Conservation (phyloP, 805 yeast species). For the Priceomyces carsonii region DNA sequence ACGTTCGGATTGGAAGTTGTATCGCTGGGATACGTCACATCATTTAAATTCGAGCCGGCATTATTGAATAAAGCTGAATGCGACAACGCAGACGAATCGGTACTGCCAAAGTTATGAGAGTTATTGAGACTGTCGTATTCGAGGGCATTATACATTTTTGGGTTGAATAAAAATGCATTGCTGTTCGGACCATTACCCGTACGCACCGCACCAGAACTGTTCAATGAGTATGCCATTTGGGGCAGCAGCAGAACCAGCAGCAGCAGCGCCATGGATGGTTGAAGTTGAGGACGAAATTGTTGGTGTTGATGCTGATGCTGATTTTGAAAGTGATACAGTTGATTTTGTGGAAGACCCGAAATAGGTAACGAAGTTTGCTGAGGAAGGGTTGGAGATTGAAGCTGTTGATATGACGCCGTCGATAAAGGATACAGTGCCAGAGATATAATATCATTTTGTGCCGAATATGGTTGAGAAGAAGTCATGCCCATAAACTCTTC, state of each 20-base stretch:
- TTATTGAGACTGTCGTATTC: slow-evolving; percentile 2
- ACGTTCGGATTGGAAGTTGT: no score
- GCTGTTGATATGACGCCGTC: no score
- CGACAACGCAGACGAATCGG: slow-evolving; percentile 7
- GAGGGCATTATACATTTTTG: slow-evolving; percentile 3
- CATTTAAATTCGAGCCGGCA: no score
- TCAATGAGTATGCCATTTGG: slow-evolving; percentile 1
- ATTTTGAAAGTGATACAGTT: no score
- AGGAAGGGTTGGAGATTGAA: no score
- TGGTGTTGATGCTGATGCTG: no score
- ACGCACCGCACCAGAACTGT: not conserved
- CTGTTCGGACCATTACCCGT: not conserved
- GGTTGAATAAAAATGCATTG: slow-evolving; percentile 3
- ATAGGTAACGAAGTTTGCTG: no score
- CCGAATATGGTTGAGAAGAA: slow-evolving; percentile 1
- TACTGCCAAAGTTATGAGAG: slow-evolving; percentile 1
- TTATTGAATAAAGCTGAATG: slow-evolving; percentile 4
- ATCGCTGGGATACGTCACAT: no score
- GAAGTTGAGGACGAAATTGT: not conserved
- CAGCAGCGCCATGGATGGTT: not conserved
- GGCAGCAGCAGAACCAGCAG: not conserved
- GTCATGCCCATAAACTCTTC: slow-evolving; percentile 3
- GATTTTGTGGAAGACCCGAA: no score
- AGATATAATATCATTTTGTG: no score
- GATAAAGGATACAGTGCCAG: no score